Conservation (phyloP, 257 asterid genomes). For the Solanum sitiens region DNA sequence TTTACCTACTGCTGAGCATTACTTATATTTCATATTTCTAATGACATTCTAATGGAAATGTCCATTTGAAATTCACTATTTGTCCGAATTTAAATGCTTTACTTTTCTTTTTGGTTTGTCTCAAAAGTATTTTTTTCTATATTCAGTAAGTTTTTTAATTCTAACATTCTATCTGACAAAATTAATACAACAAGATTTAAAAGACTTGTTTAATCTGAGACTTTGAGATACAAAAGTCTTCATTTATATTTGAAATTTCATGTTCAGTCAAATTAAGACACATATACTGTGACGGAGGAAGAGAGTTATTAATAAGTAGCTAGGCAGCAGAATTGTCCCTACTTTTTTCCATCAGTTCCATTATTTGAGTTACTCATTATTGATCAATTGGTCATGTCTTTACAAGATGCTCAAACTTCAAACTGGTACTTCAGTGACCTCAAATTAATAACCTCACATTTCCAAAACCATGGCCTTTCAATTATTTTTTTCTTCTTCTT, state of each 20-base stretch:
- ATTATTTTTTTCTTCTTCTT: background rate
- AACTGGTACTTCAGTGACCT: background rate
- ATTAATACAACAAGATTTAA: too few relatives aligned
- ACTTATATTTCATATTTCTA: background rate
- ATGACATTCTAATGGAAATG: background rate
- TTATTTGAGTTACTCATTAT: background rate
- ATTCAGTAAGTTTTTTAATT: too few relatives aligned
- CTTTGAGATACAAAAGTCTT: accelerated
- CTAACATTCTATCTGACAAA: background rate
- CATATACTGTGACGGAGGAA: background rate
- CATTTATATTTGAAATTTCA: background rate
- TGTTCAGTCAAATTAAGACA: background rate
- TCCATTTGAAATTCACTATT: background rate
- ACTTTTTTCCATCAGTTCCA: background rate
- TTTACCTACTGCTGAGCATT: background rate
- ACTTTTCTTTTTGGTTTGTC: too few relatives aligned
- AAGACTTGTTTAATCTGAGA: background rate
- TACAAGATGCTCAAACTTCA: background rate
- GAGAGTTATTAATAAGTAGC: background rate
- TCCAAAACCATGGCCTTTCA: background rate
- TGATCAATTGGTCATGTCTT: background rate
- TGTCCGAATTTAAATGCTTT: background rate
- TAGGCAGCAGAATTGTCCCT: background rate
- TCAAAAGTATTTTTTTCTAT: too few relatives aligned
- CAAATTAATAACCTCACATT: background rate